Evolutionary conservation across 225 moss, liverwort and hornwort genomes (phyloP).

Genomic region (Polytrichum formosum): DNA sequence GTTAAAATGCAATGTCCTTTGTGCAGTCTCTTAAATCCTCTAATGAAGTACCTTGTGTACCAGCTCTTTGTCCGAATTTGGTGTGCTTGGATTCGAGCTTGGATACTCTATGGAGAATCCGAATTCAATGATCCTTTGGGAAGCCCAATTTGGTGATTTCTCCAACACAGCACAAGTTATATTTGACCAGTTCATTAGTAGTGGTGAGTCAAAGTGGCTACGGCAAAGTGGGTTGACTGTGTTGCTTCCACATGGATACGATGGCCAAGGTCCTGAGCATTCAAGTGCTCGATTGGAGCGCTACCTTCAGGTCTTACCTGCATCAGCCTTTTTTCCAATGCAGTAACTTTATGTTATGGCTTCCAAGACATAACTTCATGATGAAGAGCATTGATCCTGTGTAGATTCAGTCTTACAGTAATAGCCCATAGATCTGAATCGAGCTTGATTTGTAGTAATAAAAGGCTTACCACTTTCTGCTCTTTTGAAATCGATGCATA

Average conservation of each 20-base stretch:
- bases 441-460: too few species aligned
- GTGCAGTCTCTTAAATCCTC: too few species aligned
- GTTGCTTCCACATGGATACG: constrained; percentile 89
- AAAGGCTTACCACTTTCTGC: too few species aligned
- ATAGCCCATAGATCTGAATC: too few species aligned
- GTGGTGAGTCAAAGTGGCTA: constrained; percentile 93
- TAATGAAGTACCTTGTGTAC: constrained; percentile 2
- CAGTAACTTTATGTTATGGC: too few species aligned
- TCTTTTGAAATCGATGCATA: too few species aligned
- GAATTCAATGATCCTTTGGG: constrained; percentile 87
- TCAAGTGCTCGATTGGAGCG: constrained; percentile 88
- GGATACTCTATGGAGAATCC: constrained; percentile 97
- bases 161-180: constrained; percentile 85
- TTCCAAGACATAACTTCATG: too few species aligned
- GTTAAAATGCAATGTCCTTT: too few species aligned
- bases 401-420: too few species aligned
- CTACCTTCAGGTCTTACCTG: constrained; percentile 62
- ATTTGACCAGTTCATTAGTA: constrained; percentile 84
- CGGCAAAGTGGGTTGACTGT: constrained; percentile 75
- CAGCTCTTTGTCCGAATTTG: constrained; percentile 92
- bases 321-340: too few species aligned
- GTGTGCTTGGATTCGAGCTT: constrained; percentile 90
- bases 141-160: constrained; percentile 94
- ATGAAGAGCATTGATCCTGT: too few species aligned
- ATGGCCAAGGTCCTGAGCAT: constrained; percentile 96